Conservation (phyloP, 179 eudicot species). For the Silene vulgaris region DNA sequence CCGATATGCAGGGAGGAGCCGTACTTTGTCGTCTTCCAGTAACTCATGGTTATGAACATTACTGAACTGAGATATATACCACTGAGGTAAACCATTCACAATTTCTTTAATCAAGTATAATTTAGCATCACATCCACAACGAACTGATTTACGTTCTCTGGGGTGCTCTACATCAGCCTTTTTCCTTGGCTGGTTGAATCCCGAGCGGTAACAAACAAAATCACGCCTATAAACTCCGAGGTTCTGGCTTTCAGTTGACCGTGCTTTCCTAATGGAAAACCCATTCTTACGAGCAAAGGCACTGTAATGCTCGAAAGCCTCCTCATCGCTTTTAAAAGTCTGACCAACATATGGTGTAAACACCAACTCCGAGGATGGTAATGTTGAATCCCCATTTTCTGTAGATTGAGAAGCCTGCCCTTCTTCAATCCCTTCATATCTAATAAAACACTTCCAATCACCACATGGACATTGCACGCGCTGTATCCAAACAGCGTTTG, state of each 20-base stretch:
- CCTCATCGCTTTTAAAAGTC: conserved; percentile 35
- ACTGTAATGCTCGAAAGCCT: conserved; percentile 36
- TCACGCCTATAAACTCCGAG: conserved; percentile 45
- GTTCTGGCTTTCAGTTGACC: conserved; percentile 41
- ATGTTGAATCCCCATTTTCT: conserved; percentile 18
- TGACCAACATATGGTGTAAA: conserved; percentile 42
- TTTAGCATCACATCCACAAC: conserved; percentile 85
- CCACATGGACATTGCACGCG: conserved; percentile 55
- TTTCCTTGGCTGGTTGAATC: conserved; percentile 41
- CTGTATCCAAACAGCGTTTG: conserved; percentile 39
- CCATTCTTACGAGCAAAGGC: conserved; percentile 42
- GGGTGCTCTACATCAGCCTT: conserved; percentile 36
- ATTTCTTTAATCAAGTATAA: conserved; percentile 58
- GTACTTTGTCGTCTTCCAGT: conserved; percentile 73
- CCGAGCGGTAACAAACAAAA: conserved; percentile 44
- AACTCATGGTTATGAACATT: conserved; percentile 80
- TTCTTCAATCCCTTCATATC: conserved; percentile 30
- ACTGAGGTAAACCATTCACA: conserved; percentile 51
- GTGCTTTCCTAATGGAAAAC: conserved; percentile 44
- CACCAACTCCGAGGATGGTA: conserved; percentile 20
- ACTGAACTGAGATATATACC: conserved; percentile 68
- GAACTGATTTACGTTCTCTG: conserved; percentile 52
- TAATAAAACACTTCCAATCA: conserved; percentile 49
- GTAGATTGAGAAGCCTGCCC: conserved; percentile 21
- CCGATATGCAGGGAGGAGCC: conserved; percentile 72